Evolutionary conservation across 1,284 basidiomycete genomes (phyloP), one percentile per base, ranked within the genome.

Genomic region (Heterobasidion parviporum): DNA sequence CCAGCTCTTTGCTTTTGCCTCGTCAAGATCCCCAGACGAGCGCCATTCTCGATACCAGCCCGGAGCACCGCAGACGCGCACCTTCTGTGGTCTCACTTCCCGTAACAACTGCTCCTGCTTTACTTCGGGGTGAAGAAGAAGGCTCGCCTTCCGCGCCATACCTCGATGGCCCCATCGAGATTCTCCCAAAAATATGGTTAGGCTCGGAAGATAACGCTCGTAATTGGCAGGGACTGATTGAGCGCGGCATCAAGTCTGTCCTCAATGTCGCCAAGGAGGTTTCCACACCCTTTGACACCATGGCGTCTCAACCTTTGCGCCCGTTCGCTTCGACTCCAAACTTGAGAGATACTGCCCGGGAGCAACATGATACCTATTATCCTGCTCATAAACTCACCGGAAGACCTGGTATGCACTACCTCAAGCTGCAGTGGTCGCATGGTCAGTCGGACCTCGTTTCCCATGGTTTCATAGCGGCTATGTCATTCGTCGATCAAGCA

Each of bases 221-320:
- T 54, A 87, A 95, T 69, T 88, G 85, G 80, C 73, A 75, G 47
- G 74, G 76, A 50, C 81, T 95, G 56, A 68, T 80, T n/a, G 79
- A 86, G 55, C 79, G 85, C 41, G 82, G 86, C 53, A 92, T 96
- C 68, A 83, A 80, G 59, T 83, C 87, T 47, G 82, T 98, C 16
- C 80, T 98, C 68, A 98, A 98, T 69, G 96, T 98, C 36, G 96
- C 96, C 36, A 96, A 97, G 72, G 94, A 97, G 71, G 89, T 97
- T 58, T 73, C 81, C 34, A 86, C 86, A 47, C 88, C 91, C 18
- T 91, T 92, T 64, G 86, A 88, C 62, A 60, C 72, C 14, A 61
- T 68, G 20, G 62, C 66, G 26, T 64, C 74, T 32, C 76, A 79
- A 58, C 73, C 78, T 16, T 67, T 80, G 38, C 81, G 82, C 16